Percentiles rank a stretch among this genome's conserved stretches.
phyloP scores from a whole-genome alignment of 108 stramenopile species.

The Hondaea fermentalgiana region DNA sequence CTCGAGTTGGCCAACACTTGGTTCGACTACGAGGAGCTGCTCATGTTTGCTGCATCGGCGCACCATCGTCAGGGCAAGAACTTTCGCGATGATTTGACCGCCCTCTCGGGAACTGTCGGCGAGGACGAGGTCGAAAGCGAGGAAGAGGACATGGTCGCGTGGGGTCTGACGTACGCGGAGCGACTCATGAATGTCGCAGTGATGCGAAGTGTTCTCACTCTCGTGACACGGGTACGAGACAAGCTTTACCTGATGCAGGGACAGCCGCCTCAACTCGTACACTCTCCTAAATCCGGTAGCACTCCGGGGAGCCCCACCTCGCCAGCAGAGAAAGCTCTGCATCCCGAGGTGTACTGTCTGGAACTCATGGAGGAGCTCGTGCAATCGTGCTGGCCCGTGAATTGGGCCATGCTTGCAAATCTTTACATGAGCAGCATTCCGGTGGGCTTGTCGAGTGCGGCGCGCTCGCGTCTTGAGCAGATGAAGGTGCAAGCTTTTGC shows the following conservation, averaged over 20 bases:
- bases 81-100: not conserved
- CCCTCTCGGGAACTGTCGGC: not conserved
- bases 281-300: not conserved
- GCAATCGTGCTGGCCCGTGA: constrained; percentile 1
- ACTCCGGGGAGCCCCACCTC: not conserved
- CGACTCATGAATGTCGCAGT: not conserved
- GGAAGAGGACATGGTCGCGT: not conserved
- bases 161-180: not conserved
- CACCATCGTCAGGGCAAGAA: not conserved
- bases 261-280: not conserved
- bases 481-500: not conserved
- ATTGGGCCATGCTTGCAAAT: not conserved
- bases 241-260: not conserved
- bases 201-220: not conserved
- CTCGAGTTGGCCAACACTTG: not conserved
- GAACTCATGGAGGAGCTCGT: not conserved
- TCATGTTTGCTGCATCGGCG: not conserved
- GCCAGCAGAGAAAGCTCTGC: not conserved
- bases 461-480: not conserved
- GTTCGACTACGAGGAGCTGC: constrained; percentile 14
- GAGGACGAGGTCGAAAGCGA: not conserved
- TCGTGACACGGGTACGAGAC: not conserved
- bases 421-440: not conserved
- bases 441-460: not conserved
- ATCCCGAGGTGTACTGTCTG: not conserved